phyloP scores from a whole-genome alignment of 2,329 filamentous ascomycete species.

The Xylaria sp. region DNA sequence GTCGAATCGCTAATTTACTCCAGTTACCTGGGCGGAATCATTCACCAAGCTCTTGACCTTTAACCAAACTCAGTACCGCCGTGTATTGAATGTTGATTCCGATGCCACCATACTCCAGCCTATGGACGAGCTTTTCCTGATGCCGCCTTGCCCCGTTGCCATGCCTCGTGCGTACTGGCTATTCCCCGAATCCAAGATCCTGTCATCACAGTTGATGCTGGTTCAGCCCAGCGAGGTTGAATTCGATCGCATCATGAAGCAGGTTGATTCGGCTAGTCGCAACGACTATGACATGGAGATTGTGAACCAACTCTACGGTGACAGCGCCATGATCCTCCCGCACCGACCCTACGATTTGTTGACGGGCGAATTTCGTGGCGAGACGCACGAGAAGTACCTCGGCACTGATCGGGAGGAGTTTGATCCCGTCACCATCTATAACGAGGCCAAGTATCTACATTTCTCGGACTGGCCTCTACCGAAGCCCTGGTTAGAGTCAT shows the following conservation, averaged over 20 bases:
- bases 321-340: constrained; percentile 55
- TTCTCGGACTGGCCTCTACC: constrained; percentile 68
- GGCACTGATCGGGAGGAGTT: constrained; percentile 42
- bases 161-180: constrained; percentile 71
- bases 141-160: constrained; percentile 55
- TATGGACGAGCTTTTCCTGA: constrained; percentile 67
- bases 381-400: constrained; percentile 43
- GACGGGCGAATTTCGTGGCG: constrained; percentile 55
- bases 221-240: constrained; percentile 53
- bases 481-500: constrained; percentile 45
- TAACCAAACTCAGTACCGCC: constrained; percentile 56
- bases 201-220: constrained; percentile 59
- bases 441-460: constrained; percentile 62
- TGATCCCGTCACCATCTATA: constrained; percentile 49
- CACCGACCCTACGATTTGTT: constrained; percentile 59
- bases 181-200: constrained; percentile 44
- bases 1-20: constrained; percentile 6
- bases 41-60: constrained; percentile 66
- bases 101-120: constrained; percentile 57
- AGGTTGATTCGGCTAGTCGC: constrained; percentile 29
- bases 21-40: constrained; percentile 55
- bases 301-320: constrained; percentile 55
- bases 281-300: constrained; percentile 62
- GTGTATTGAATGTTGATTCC: constrained; percentile 51
- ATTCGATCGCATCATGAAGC: constrained; percentile 36